phyloP scores from a whole-genome alignment of 305 asterid species.

The Nicotiana rustica region DNA sequence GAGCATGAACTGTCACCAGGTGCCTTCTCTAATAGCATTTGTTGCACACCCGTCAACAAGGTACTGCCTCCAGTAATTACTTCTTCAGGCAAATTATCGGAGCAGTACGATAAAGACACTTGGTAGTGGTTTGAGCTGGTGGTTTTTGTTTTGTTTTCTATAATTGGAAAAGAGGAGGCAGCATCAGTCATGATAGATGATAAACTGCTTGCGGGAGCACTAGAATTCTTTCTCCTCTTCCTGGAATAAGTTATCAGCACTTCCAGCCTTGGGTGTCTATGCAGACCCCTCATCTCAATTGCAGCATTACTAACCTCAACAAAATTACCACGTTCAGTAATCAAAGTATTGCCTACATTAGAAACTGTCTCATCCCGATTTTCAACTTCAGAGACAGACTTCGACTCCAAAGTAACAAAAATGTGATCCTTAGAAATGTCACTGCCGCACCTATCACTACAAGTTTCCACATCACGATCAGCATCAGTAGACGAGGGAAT shows the following conservation, averaged over 20 bases:
- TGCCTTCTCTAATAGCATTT: slow-evolving; percentile 42
- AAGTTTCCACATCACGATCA: slow-evolving; percentile 32
- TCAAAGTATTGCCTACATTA: slow-evolving; percentile 35
- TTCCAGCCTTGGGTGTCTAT: slow-evolving; percentile 38
- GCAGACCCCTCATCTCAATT: slow-evolving; percentile 33
- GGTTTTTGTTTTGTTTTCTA: slow-evolving; percentile 21
- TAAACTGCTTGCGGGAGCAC: slow-evolving; percentile 33
- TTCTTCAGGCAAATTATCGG: slow-evolving; percentile 39
- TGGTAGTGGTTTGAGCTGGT: slow-evolving; percentile 37
- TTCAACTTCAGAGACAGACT: slow-evolving; percentile 37
- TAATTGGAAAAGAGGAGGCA: slow-evolving; percentile 32
- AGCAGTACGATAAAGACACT: slow-evolving; percentile 36
- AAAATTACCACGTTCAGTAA: slow-evolving; percentile 38
- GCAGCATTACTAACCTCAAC: slow-evolving; percentile 36
- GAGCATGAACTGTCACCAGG: slow-evolving; percentile 38
- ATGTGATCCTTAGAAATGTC: slow-evolving; percentile 34
- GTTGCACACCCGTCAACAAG: slow-evolving; percentile 42
- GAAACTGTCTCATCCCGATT: slow-evolving; percentile 28
- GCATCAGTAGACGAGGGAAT: slow-evolving; percentile 35
- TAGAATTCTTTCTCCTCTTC: slow-evolving; percentile 40
- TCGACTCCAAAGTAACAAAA: slow-evolving; percentile 32
- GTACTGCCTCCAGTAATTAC: slow-evolving; percentile 41
- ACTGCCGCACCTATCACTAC: slow-evolving; percentile 37
- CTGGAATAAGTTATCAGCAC: slow-evolving; percentile 34
- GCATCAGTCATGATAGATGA: slow-evolving; percentile 34